Base-by-base conservation (phyloP, 1,284 basidiomycete species). In the Ganoderma leucocontextum region DNA sequence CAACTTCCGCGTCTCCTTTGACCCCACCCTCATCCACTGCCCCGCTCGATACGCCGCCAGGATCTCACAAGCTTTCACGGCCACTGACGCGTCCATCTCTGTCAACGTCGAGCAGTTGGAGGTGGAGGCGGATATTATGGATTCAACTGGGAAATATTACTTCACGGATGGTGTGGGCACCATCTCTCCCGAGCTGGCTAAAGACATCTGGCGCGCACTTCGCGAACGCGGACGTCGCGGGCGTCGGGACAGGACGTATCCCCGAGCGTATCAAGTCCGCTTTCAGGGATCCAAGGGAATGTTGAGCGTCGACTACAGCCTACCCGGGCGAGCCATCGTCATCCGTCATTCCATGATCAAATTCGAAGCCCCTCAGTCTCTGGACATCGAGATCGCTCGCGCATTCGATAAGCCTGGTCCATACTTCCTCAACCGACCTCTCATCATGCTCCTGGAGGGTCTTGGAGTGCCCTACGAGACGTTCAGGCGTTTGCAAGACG, bases 331-430 rank as follows among this genome's bases (percentile, higher is more conserved):
- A 61, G 80, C 81, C 7, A 89, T 95, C 86, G 82, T 87, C 39
- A 73, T 94, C 13, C 83, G 94, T 22, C 81, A 83, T 2, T 92
- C 90, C 0, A 94, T 95, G 92, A 84, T 84, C 64, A 95, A 95
- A 74, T 95, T 95, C 73, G 80, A 85, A 1, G 85, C 85, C 1
- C 84, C 83, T 25, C 82, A 84, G 22, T 55, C 85, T 3, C 82
- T 84, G 9, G 88, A 93, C 63, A 89, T 93, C n/a, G 91, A 92
- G 73, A 88, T 93, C 57, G 90, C 91, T 0, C 80, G 83, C 39
- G 85, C 86, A 4, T 93, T 93, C 76, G 85, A 88, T 71, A 82
- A 81, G 63, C 90, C 91, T 0, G 84, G 86, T 12, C 78, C 79
- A 19, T 90, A 83, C 70, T 91, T 84, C 72, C 82, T 92, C n/a